Evolutionary conservation across 352 stramenopile species (phyloP).

Genomic region (Phytophthora fragariae): DNA sequence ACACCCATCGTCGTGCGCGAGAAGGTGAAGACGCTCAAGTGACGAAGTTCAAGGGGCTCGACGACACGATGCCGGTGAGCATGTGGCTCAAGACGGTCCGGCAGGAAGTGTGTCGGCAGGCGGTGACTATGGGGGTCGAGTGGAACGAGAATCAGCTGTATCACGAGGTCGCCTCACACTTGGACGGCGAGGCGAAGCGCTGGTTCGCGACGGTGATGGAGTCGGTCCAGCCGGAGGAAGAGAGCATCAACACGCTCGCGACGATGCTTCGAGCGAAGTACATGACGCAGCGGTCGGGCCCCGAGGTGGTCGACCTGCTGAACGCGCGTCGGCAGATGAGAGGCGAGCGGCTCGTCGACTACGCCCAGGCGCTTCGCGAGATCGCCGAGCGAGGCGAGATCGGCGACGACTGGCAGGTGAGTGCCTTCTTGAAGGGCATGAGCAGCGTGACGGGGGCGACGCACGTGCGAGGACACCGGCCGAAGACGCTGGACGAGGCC

Average conservation of each 20-base stretch:
- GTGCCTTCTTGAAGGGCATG: too few relatives aligned
- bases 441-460: too few relatives aligned
- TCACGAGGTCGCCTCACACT: not conserved
- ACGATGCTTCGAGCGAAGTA: constrained; percentile 2
- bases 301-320: constrained; percentile 5
- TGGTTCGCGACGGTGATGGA: constrained; percentile 11
- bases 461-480: too few relatives aligned
- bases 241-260: constrained; percentile 3
- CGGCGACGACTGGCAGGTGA: too few relatives aligned
- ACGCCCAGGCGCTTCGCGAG: too few relatives aligned
- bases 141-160: constrained; percentile 1
- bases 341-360: not conserved
- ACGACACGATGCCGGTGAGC: not conserved
- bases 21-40: not conserved
- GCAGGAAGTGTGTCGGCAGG: not conserved
- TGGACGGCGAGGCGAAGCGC: too few relatives aligned
- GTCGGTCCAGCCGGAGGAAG: not conserved
- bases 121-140: not conserved
- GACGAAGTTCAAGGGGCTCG: constrained; percentile 9
- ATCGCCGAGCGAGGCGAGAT: too few relatives aligned
- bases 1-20: not conserved
- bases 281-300: not conserved
- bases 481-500: too few relatives aligned
- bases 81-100: not conserved
- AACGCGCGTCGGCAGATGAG: constrained; percentile 5